Conservation (phyloP, 345 rosid genomes). For the Salix viminalis region DNA sequence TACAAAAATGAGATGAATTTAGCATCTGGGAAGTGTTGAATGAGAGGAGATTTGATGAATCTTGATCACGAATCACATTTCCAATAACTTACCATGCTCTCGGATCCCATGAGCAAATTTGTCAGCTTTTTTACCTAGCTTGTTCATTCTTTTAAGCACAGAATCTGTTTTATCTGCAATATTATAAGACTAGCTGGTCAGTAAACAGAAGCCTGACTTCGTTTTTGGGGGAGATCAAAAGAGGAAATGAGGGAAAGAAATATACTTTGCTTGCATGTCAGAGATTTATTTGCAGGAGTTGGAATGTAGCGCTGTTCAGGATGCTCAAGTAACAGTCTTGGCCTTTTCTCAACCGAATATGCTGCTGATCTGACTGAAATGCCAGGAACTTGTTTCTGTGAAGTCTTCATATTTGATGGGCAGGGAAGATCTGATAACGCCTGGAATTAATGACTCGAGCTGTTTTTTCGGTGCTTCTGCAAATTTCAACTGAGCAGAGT, state of each 20-base stretch:
- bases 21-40: neutral
- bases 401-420: conserved; percentile 28
- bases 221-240: neutral
- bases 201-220: neutral
- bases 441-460: neutral
- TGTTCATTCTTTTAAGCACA: conserved; percentile 41
- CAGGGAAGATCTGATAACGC: neutral
- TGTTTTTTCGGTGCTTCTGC: neutral
- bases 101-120: conserved; percentile 42
- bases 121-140: conserved; percentile 42
- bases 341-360: conserved; percentile 26
- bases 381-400: conserved; percentile 23
- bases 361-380: conserved; percentile 20
- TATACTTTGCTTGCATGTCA: conserved; percentile 36
- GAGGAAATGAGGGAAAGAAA: neutral
- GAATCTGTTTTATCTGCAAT: conserved; percentile 17
- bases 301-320: conserved; percentile 27
- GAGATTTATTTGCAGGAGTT: conserved; percentile 30
- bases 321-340: conserved; percentile 29
- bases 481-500: neutral
- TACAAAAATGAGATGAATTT: neutral
- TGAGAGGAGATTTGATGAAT: neutral
- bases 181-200: neutral
- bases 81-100: conserved; percentile 45
- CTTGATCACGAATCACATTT: neutral